Conservation (phyloP, 768 basidiomycete species). For the Boletus pseudopeckii region DNA sequence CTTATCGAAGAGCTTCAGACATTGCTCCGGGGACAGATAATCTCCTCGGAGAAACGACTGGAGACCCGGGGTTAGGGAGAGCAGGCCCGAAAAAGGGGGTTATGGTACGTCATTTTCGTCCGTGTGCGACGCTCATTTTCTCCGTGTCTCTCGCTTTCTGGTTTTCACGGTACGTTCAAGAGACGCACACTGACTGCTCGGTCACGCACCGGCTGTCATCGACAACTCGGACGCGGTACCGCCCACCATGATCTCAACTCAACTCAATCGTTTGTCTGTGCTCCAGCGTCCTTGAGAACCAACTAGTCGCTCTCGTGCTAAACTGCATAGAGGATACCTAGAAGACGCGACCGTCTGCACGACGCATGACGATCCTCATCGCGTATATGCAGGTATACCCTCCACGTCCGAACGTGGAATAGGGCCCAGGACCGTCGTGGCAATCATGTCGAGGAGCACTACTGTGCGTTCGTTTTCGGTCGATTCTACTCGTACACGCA, state of each 20-base stretch:
- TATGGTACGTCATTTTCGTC: no score
- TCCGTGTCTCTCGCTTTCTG: neutral
- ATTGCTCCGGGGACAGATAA: slow-evolving; percentile 49
- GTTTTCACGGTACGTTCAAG: neutral
- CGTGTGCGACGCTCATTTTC: no score
- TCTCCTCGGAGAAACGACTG: slow-evolving; percentile 66
- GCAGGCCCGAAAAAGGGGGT: neutral
- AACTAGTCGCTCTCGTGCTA: no score
- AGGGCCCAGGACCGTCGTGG: no score
- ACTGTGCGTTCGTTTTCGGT: neutral
- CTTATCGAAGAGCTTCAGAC: slow-evolving; percentile 48
- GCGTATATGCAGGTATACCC: no score
- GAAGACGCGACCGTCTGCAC: neutral
- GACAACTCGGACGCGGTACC: no score
- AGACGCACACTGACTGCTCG: neutral
- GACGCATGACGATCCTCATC: no score
- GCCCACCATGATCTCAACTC: neutral
- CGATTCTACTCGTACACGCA: no score
- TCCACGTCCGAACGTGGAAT: neutral
- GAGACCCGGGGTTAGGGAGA: slow-evolving; percentile 32
- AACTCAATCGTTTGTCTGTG: neutral
- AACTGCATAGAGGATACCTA: neutral
- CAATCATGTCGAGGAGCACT: neutral
- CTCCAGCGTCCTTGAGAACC: no score
- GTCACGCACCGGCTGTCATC: no score